Base-by-base conservation (phyloP, 371 early-diverging fungal species). In the Fennellomyces sp. region DNA sequence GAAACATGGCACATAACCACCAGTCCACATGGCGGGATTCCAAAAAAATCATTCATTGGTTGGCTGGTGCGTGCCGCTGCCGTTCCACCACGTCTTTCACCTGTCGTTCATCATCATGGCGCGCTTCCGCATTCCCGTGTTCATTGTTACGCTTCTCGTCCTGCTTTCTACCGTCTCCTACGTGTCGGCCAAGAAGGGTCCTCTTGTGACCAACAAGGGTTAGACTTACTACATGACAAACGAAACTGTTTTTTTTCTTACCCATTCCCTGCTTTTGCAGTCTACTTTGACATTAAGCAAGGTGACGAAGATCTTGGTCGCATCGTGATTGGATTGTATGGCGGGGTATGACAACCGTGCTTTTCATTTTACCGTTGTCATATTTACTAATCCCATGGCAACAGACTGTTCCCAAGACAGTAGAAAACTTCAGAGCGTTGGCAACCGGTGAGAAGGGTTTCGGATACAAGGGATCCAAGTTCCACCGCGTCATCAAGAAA, bases 401-500 rank as follows among this genome's bases (percentile, higher is more conserved):
- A 11, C 65, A 87, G 83, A 86, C 86, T 42, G 91, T 91, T 10
- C 95, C 95, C 66, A 87, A 86, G 75, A 94, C 94, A 25, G 83
- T 80, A 19, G 83, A 94, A 73, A 99, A 99, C 88, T 99, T 99
- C 81, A 81, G 89, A 36, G 83, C 82, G 15, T 86, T 97, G 57
- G 85, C 90, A 55, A 92, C 89, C 35, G 91, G 93, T 56, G 90
- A 86, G 69, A 82, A 93, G 56, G 93, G 90, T 29, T 89, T 80
- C 63, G 68, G 93, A 12, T 99, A 94, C 84, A 88, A 91, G 74
- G 94, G 90, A 36, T 88, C 87, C 59, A 78, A 64, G 31, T 96
- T 96, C 90, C 97, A 96, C 76, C 88, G 97, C 63, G 94, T 94
- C 36, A 94, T 94, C 82, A 83, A 91, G 77, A 73, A 90, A 29